Evolutionary conservation across 768 basidiomycete genomes (phyloP), one percentile per base, ranked within the genome.

Genomic region (Nidula microcarpa): DNA sequence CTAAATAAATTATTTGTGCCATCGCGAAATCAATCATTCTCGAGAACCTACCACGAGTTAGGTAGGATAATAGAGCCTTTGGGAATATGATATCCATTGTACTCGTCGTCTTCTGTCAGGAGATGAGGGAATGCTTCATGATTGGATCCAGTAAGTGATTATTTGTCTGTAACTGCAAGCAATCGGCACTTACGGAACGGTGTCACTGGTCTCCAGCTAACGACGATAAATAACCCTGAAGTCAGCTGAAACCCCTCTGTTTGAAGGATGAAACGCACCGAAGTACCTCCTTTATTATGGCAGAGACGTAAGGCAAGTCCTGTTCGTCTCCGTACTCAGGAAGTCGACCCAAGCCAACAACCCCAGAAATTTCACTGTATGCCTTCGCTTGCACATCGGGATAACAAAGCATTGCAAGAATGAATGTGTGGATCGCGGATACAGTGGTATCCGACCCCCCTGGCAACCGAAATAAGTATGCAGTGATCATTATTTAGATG

Each of bases 21-120:
- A 58, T 83, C 75, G 53, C 78, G 79, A 11, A 68, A 67, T 23
- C 23, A 18, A 75, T 68, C 3, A 59, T 67, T 69, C 69, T 74
- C 33, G 2, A 10, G 10, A 41, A 41, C 16, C 37, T 47, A 10
- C 47, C 47, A 11, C 7, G 16, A 11, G 37, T 41, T 41, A 41
- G 37, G 37, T 41, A 41, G 10, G 16, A 41, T 41, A 11, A 16
- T 41, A 11, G 37, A 41, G 37, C 37, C 37, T 41, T 11, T 16
- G 37, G 37, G 37, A 41, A 41, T 41, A 4, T 41, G 16, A 4
- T 41, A 41, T 11, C 37, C 37, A 41, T 47, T 47, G 30, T 47
- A 47, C 18, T 13, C 18, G 18, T 71, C 69, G 44, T 69, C 72
- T 41, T 56, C 50, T 30, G 58, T 56, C 18, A 58, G 49, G 17